Conservation (phyloP, 2,329 filamentous ascomycete species). For the Exophiala sp. region DNA sequence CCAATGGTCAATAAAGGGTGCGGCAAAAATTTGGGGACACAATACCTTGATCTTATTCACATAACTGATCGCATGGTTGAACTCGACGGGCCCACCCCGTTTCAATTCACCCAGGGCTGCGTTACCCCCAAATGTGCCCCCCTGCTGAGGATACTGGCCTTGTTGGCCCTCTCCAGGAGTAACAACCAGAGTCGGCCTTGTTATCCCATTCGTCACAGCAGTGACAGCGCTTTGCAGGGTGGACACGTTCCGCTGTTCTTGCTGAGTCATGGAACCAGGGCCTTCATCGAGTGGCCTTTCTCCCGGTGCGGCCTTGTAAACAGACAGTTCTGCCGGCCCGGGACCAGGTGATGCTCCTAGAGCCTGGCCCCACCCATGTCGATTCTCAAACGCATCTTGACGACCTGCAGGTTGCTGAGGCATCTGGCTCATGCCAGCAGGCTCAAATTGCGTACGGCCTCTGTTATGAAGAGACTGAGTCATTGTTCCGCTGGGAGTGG, state of each 20-base stretch:
- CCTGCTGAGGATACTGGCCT: constrained; percentile 30
- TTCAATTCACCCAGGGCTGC: constrained; percentile 50
- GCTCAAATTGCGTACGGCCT: constrained; percentile 30
- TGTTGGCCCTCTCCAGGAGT: constrained; percentile 40
- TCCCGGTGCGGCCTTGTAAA: constrained; percentile 13
- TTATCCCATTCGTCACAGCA: constrained; percentile 48
- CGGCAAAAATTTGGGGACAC: background rate
- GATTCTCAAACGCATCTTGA: constrained; percentile 24
- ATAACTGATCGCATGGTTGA: constrained; percentile 98
- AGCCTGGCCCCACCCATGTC: constrained; percentile 26
- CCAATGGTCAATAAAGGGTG: constrained; percentile 1
- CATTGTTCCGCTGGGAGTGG: constrained; percentile 95
- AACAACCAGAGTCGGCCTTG: constrained; percentile 44
- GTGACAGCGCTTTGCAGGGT: constrained; percentile 61
- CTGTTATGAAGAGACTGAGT: constrained; percentile 70
- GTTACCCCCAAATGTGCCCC: constrained; percentile 49
- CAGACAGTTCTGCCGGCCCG: constrained; percentile 27
- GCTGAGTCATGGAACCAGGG: constrained; percentile 19
- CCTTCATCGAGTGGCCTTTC: constrained; percentile 22
- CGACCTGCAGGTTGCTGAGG: constrained; percentile 8
- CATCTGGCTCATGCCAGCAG: constrained; percentile 27
- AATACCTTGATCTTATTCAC: constrained; percentile 98
- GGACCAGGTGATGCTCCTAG: constrained; percentile 31
- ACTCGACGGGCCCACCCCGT: constrained; percentile 90
- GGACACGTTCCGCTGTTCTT: constrained; percentile 27